Evolutionary conservation across 805 yeast species (phyloP), one percentile per base, ranked within the genome.

Genomic region (Zygotorulaspora chibaensis): DNA sequence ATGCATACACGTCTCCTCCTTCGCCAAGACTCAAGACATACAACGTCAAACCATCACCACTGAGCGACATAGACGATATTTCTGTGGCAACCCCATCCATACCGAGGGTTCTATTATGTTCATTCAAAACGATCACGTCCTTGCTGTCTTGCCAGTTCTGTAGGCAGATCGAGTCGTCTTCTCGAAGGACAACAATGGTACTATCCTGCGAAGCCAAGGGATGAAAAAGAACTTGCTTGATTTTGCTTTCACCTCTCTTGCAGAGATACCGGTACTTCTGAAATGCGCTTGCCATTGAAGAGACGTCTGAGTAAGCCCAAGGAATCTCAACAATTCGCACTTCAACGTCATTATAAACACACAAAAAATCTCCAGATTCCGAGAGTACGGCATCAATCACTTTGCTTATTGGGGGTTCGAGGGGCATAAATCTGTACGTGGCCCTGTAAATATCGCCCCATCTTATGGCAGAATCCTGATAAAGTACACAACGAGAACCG

Each of bases 1-100:
- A 64, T 1, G 75, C 68, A 55, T 74, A 82, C 1, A 85, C 48
- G 51, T 84, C 86, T 11, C 61, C 58, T 13, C 83, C 80, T 43
- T 79, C 84, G 8, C 65, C 58, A 8, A 74, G 26, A 37, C 52
- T 74, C 42, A 80, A 54, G 8, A 82, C 57, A 54, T 75, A 80
- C 16, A 84, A 63, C 0, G 85, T 73, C 42, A 83, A 55, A 2
- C 72, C 70, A 10, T 82, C 83, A 15, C 50, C 40, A 38, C 66
- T 53, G 26, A 66, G 61, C 7, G 51, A 35, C 9, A 65, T 49
- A 18, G 56, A 50, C 8, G 42, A 41, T 16, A 64, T 56, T 35
- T 53, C 56, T 3, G 51, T 49, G 3, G 61, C 46, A 15, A 48
- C 46, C 18, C 47, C 46, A n/a, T 56, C 56, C 27, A 57, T 34